Evolutionary conservation across 2,329 filamentous ascomycete genomes (phyloP).

Genomic region (Aspergillus ustus): DNA sequence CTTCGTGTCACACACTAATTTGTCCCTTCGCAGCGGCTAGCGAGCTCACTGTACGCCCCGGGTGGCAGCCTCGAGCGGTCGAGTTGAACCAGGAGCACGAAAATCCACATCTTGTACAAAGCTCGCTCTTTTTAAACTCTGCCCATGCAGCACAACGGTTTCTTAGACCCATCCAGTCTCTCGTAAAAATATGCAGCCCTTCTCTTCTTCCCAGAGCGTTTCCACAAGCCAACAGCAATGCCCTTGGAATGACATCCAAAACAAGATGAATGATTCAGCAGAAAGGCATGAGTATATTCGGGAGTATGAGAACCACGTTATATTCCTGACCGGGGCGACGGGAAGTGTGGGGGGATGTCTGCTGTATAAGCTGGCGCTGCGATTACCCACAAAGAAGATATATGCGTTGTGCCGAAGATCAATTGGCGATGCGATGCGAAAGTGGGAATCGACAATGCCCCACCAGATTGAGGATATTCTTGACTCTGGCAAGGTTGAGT

Average conservation of each 20-base stretch:
- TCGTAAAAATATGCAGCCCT: no score
- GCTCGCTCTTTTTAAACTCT: no score
- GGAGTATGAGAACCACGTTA: slow-evolving; percentile 17
- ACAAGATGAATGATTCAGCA: neutral
- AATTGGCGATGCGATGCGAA: slow-evolving; percentile 11
- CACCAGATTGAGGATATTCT: slow-evolving; percentile 26
- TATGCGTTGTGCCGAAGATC: slow-evolving; percentile 22
- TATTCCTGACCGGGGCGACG: slow-evolving; percentile 26
- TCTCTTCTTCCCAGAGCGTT: neutral
- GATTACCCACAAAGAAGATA: slow-evolving; percentile 23
- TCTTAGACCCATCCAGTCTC: no score
- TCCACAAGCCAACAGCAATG: no score
- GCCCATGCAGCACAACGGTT: no score
- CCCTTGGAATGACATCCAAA: no score
- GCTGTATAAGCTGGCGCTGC: slow-evolving; percentile 24
- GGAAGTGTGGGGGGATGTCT: slow-evolving; percentile 25
- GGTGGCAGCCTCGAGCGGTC: no score
- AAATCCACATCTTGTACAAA: no score
- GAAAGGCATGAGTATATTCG: neutral
- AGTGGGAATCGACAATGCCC: slow-evolving; percentile 25
- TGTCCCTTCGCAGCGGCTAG: no score
- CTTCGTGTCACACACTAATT: no score
- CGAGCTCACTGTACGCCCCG: no score
- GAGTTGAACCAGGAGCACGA: no score
- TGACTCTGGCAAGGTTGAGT: slow-evolving; percentile 23